Percentiles rank a stretch among this genome's conserved stretches.
phyloP scores from a whole-genome alignment of 345 rosid species.

The Acer negundo region DNA sequence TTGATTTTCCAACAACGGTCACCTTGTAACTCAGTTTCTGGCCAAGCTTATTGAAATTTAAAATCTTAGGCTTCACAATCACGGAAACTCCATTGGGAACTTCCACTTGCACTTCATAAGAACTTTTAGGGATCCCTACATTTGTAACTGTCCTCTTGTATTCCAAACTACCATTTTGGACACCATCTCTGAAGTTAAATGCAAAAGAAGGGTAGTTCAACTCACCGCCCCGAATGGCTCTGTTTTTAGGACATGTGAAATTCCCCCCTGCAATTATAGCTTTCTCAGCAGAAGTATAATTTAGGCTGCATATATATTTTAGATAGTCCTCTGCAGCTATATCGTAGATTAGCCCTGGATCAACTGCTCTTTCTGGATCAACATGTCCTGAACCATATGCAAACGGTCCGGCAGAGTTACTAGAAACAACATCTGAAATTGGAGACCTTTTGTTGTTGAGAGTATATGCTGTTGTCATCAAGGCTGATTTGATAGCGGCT shows the following conservation, averaged over 20 bases:
- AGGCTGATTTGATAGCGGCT: too few species aligned
- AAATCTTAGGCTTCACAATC: constrained; percentile 34
- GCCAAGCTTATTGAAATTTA: constrained; percentile 39
- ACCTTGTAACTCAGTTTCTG: constrained; percentile 59
- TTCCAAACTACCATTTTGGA: too few species aligned
- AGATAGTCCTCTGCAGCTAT: too few species aligned
- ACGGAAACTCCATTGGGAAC: constrained; percentile 45
- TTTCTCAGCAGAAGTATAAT: too few species aligned
- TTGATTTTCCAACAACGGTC: constrained; percentile 30
- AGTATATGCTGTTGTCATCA: too few species aligned
- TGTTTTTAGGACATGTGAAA: constrained; percentile 31
- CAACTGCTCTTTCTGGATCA: too few species aligned
- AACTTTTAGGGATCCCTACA: constrained; percentile 31
- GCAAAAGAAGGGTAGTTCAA: constrained; percentile 66
- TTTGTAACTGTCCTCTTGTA: constrained; percentile 33
- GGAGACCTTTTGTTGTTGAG: constrained; percentile 29
- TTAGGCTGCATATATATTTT: too few species aligned
- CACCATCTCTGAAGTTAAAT: constrained; percentile 26
- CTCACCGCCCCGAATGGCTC: constrained; percentile 33
- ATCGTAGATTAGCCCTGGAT: too few species aligned
- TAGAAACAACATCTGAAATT: constrained; percentile 1
- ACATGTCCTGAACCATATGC: constrained; percentile 58
- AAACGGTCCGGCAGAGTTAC: constrained; percentile 41
- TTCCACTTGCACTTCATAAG: constrained; percentile 36
- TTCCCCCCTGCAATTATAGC: not conserved